Evolutionary conservation across 768 basidiomycete genomes (phyloP).

Genomic region (Dentipellis sp.): DNA sequence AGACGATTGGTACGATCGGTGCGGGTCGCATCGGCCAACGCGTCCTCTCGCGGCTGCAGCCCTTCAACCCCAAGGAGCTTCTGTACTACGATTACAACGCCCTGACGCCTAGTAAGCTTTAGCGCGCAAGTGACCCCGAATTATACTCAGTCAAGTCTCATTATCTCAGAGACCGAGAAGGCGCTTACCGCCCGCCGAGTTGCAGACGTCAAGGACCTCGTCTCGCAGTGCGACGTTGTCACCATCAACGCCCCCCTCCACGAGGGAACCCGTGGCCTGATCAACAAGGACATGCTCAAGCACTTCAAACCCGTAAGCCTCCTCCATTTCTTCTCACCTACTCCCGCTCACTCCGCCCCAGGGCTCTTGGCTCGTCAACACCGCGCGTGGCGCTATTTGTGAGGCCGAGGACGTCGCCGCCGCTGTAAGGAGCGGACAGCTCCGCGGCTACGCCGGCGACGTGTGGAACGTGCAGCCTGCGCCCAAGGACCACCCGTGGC

Average conservation of each 20-base stretch:
- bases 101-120: slow-evolving; percentile 9
- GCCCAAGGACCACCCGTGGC: too few species aligned
- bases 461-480: too few species aligned
- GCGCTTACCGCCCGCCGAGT: slow-evolving; percentile 28
- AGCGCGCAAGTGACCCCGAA: too few species aligned
- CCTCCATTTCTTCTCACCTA: too few species aligned
- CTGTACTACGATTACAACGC: slow-evolving; percentile 33
- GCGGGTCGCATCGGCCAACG: slow-evolving; percentile 34
- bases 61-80: slow-evolving; percentile 37
- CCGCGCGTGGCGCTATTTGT: slow-evolving; percentile 35
- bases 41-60: slow-evolving; percentile 16
- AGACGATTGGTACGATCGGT: slow-evolving; percentile 38
- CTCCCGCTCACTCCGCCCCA: slow-evolving; percentile 3
- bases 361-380: slow-evolving; percentile 35
- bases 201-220: slow-evolving; percentile 21
- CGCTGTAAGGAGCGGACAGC: slow-evolving; percentile 30
- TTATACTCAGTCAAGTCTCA: too few species aligned
- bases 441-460: too few species aligned
- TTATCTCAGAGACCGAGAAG: slow-evolving; percentile 18
- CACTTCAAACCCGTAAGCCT: slow-evolving; percentile 26
- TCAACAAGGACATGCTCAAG: slow-evolving; percentile 31
- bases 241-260: slow-evolving; percentile 58
- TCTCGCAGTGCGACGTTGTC: slow-evolving; percentile 22
- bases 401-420: slow-evolving; percentile 28
- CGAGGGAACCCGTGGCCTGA: slow-evolving; percentile 29